Evolutionary conservation across 495 filamentous ascomycete genomes (phyloP).

Genomic region (Hamigera avellanea): DNA sequence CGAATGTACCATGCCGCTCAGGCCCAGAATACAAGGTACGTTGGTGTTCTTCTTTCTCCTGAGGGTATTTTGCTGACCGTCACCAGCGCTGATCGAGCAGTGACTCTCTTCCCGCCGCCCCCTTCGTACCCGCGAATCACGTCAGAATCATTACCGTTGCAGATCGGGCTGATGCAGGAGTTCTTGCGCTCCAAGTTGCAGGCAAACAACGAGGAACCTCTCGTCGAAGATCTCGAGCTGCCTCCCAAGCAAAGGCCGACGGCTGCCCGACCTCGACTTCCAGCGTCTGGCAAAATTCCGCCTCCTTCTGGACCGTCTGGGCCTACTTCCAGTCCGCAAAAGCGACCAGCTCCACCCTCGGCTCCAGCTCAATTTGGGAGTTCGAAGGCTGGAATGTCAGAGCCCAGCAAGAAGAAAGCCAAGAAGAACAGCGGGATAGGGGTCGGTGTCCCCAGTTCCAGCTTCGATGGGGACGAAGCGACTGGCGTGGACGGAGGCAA

Average conservation of each 20-base stretch:
- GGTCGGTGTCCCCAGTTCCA: conserved; percentile 18
- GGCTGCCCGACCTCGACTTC: conserved; percentile 57
- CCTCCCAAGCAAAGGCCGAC: conserved; percentile 88
- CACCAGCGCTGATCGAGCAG: conserved; percentile 30
- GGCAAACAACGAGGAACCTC: conserved; percentile 64
- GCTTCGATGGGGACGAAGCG: conserved; percentile 20
- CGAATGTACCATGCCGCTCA: conserved; percentile 74
- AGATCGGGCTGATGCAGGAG: conserved; percentile 76
- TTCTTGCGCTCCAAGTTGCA: conserved; percentile 86
- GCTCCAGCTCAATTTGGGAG: conserved; percentile 6
- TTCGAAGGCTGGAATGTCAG: conserved; percentile 15
- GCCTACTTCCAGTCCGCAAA: conserved; percentile 57
- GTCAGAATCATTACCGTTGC: conserved; percentile 55
- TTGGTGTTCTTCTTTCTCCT: conserved; percentile 5
- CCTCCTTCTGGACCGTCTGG: conserved; percentile 19
- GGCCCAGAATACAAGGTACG: conserved; percentile 55
- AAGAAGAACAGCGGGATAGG: conserved; percentile 34
- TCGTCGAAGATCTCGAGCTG: conserved; percentile 91
- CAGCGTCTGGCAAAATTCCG: conserved; percentile 85
- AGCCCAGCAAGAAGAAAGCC: conserved; percentile 36
- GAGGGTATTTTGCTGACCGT: conserved; percentile 4
- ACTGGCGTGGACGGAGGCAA: conserved; percentile 12
- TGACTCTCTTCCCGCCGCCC: conserved; percentile 43
- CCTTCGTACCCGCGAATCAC: conserved; percentile 71
- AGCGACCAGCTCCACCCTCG: conserved; percentile 50